Evolutionary conservation across 148 eudicot species (phyloP).

Genomic region (Diospyros lotus): DNA sequence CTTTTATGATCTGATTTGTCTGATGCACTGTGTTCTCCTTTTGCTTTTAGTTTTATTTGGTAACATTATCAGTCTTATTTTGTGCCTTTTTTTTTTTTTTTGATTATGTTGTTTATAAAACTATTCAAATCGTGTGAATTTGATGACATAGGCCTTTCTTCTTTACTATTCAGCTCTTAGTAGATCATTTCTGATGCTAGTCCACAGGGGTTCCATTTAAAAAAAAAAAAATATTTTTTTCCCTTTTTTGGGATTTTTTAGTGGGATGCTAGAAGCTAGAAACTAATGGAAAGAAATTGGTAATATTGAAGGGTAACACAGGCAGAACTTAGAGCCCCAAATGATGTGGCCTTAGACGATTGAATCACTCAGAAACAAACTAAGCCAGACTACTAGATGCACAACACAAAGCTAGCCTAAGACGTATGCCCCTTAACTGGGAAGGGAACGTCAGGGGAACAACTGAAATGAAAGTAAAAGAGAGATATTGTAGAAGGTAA

Average conservation of each 20-base stretch:
- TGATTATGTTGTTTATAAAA: not conserved
- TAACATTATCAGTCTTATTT: not conserved
- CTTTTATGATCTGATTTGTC: not conserved
- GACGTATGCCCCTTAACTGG: too few species aligned
- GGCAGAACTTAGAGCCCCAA: too few species aligned
- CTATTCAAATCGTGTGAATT: not conserved
- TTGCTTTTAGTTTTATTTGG: not conserved
- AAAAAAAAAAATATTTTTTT: too few species aligned
- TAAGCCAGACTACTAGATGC: too few species aligned
- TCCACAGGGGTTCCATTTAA: not conserved
- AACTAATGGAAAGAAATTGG: too few species aligned
- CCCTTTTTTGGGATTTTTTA: not conserved
- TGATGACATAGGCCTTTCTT: not conserved
- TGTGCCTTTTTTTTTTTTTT: not conserved
- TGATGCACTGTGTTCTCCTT: not conserved
- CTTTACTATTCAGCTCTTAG: not conserved
- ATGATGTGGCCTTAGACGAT: too few species aligned
- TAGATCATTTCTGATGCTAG: slow-evolving; percentile 1
- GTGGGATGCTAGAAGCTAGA: not conserved
- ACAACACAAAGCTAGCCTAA: too few species aligned
- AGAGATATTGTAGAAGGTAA: too few species aligned
- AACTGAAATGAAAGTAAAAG: too few species aligned
- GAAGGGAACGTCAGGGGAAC: too few species aligned
- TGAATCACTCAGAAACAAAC: too few species aligned
- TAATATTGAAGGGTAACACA: too few species aligned